phyloP scores from a whole-genome alignment of 352 stramenopile genomes.

The Phytopythium oedochilum region DNA sequence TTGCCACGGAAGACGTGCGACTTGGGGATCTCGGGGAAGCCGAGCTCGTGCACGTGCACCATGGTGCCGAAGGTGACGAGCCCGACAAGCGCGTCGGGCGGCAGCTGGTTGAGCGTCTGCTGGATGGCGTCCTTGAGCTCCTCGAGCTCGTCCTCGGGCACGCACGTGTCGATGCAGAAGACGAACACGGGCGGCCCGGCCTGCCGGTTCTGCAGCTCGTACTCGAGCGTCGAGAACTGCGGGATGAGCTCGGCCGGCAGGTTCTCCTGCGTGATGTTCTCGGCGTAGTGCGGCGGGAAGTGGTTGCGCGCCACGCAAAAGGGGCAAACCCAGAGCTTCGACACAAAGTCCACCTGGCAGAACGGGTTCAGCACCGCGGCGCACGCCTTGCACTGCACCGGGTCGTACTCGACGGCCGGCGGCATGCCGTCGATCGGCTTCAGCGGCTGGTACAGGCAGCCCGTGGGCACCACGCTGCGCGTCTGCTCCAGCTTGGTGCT shows the following conservation, averaged over 20 bases:
- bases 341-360: conserved; percentile 98
- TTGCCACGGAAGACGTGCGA: conserved; percentile 98
- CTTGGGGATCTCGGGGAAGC: conserved; percentile 94
- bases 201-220: conserved; percentile 93
- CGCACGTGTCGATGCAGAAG: conserved; percentile 98
- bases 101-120: conserved; percentile 97
- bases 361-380: conserved; percentile 98
- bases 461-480: conserved; percentile 95
- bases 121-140: conserved; percentile 98
- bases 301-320: conserved; percentile 99
- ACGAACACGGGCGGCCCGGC: conserved; percentile 97
- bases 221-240: conserved; percentile 99
- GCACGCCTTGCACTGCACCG: conserved; percentile 98
- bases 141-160: conserved; percentile 95
- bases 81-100: conserved; percentile 96
- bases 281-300: conserved; percentile 93
- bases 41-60: conserved; percentile 99
- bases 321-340: conserved; percentile 99
- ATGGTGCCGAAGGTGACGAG: conserved; percentile 99
- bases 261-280: conserved; percentile 98
- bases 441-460: conserved; percentile 95
- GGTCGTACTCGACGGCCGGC: conserved; percentile 95
- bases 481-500: conserved; percentile 97
- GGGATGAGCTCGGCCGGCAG: conserved; percentile 98
- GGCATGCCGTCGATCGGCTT: conserved; percentile 96